phyloP scores from a whole-genome alignment of 1,284 basidiomycete genomes.

The Lignosus rhinocerotis region DNA sequence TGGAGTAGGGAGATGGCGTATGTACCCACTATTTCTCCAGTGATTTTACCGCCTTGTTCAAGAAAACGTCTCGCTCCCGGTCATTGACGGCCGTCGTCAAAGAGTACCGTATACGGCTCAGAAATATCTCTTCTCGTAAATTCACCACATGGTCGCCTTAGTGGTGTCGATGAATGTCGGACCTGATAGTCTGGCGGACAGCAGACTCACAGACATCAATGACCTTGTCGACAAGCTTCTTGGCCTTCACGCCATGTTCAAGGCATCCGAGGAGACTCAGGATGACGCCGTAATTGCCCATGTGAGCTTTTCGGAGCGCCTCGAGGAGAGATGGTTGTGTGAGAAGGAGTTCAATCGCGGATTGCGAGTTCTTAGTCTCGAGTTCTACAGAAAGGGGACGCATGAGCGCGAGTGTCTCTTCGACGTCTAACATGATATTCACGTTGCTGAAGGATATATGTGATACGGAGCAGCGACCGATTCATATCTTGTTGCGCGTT shows the following conservation, averaged over 20 bases:
- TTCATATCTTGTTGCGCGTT: constrained; percentile 84
- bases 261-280: constrained; percentile 88
- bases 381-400: constrained; percentile 43
- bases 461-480: constrained; percentile 80
- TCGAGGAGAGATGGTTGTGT: constrained; percentile 80
- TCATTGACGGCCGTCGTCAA: constrained; percentile 72
- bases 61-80: constrained; percentile 50
- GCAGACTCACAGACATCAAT: constrained; percentile 81
- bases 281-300: constrained; percentile 89
- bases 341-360: constrained; percentile 83
- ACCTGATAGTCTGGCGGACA: neutral
- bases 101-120: constrained; percentile 83
- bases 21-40: constrained; percentile 75
- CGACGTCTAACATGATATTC: constrained; percentile 22
- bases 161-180: neutral
- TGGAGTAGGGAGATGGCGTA: neutral
- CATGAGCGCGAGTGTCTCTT: neutral
- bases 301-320: constrained; percentile 81
- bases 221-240: constrained; percentile 85
- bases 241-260: constrained; percentile 80
- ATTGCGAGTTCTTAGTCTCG: constrained; percentile 61
- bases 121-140: constrained; percentile 85
- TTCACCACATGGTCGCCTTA: constrained; percentile 86
- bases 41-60: constrained; percentile 67
- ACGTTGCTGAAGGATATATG: constrained; percentile 84